phyloP scores from a whole-genome alignment of 495 filamentous ascomycete species.

The Talaromyces nanjingensis region DNA sequence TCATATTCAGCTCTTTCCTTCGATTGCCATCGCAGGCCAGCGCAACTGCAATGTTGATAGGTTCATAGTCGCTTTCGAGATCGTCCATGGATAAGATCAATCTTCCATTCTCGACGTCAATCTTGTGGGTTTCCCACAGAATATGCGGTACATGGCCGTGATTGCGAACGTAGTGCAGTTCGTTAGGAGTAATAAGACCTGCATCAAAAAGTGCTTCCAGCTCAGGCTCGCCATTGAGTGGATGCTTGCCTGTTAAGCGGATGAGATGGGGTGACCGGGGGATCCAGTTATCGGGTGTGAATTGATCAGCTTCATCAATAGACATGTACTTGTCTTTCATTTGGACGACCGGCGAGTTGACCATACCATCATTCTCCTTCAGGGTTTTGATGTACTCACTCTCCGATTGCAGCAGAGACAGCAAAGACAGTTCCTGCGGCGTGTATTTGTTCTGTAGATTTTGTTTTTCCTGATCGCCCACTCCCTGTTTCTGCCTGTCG shows the following conservation, averaged over 20 bases:
- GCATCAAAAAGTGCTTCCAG: conserved; percentile 17
- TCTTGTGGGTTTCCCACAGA: conserved; percentile 33
- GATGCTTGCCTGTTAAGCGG: conserved; percentile 28
- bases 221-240: conserved; percentile 23
- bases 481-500: not conserved
- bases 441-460: conserved; percentile 12
- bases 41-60: conserved; percentile 47
- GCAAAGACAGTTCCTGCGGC: conserved; percentile 20
- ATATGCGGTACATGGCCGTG: conserved; percentile 56
- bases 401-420: conserved; percentile 12
- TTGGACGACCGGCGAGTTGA: conserved; percentile 10
- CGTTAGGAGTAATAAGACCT: conserved; percentile 42
- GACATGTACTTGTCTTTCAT: not conserved
- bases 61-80: conserved; percentile 42
- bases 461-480: conserved; percentile 11
- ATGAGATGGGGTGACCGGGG: conserved; percentile 22
- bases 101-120: conserved; percentile 50
- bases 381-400: conserved; percentile 16
- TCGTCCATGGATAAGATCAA: conserved; percentile 45
- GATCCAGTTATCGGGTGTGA: conserved; percentile 29
- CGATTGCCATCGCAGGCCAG: conserved; percentile 59
- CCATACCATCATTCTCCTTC: conserved; percentile 22
- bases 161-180: conserved; percentile 54
- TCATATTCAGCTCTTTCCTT: conserved; percentile 51
- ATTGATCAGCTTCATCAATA: conserved; percentile 27